phyloP scores from a whole-genome alignment of 768 basidiomycete species.

The Suillus cothurnatus region DNA sequence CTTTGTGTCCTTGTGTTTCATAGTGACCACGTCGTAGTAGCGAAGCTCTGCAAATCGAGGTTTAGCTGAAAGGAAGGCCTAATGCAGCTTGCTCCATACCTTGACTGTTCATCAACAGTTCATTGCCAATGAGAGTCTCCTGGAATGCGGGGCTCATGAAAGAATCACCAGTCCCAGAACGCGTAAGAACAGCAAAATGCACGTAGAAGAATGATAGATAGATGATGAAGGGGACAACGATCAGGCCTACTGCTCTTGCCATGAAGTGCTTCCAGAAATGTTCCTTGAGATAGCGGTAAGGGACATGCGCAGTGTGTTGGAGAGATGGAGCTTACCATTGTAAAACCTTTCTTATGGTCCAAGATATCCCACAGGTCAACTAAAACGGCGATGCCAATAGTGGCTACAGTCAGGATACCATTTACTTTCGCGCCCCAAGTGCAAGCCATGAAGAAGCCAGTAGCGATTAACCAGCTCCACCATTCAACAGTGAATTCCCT shows the following conservation, averaged over 20 bases:
- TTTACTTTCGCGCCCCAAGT: conserved; percentile 99
- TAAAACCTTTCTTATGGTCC: conserved; percentile 77
- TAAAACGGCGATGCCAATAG: conserved; percentile 88
- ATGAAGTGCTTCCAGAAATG: conserved; percentile 88
- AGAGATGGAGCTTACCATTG: conserved; percentile 56
- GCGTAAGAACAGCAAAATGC: conserved; percentile 85
- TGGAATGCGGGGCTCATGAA: conserved; percentile 99
- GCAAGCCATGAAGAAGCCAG: conserved; percentile 93
- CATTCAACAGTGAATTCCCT: conserved; percentile 89
- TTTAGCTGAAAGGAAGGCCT: background rate
- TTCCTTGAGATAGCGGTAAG: conserved; percentile 50
- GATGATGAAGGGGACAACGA: conserved; percentile 83
- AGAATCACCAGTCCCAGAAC: conserved; percentile 89
- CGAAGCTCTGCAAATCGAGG: conserved; percentile 68
- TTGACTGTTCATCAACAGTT: conserved; percentile 88
- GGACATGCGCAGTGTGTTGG: background rate
- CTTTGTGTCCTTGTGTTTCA: conserved; percentile 93
- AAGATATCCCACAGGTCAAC: conserved; percentile 95
- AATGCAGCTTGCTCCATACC: conserved; percentile 50
- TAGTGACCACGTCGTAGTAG: conserved; percentile 86
- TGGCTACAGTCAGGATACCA: conserved; percentile 86
- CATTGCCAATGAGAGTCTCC: conserved; percentile 90
- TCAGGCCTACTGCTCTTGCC: conserved; percentile 83
- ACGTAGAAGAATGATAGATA: conserved; percentile 97
- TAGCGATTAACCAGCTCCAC: conserved; percentile 93